Conservation (phyloP, 306 rosid genomes). For the Cucurbita ficifolia region DNA sequence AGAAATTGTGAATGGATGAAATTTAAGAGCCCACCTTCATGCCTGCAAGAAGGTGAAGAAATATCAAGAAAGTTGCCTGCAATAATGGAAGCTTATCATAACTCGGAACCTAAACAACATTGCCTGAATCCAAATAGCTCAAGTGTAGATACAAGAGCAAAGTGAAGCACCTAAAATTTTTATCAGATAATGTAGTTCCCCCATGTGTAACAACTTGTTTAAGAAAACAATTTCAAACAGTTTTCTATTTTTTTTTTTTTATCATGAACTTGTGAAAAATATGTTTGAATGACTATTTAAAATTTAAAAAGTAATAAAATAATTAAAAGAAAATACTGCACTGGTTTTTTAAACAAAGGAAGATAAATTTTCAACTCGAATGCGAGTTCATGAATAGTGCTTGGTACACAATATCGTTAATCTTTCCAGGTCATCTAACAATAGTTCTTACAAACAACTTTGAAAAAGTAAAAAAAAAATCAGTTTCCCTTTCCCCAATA, state of each 20-base stretch:
- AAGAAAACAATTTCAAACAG: not conserved
- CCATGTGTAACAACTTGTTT: not conserved
- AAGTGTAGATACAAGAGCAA: not conserved
- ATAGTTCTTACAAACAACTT: not conserved
- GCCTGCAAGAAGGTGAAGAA: conserved; percentile 31
- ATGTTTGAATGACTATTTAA: not conserved
- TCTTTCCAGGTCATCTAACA: not conserved
- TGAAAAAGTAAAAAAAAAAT: not conserved
- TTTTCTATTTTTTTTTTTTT: not conserved
- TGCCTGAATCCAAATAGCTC: not conserved
- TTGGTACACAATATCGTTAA: not conserved
- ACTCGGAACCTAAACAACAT: not conserved
- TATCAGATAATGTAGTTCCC: not conserved
- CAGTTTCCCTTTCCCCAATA: not conserved
- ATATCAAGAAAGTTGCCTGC: conserved; percentile 26
- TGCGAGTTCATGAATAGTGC: not conserved
- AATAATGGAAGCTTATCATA: not conserved
- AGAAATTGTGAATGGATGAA: conserved; percentile 50
- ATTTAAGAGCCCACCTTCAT: conserved; percentile 78
- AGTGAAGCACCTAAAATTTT: not conserved
- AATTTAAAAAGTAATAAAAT: no score
- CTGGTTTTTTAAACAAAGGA: not conserved
- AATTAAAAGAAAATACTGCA: not conserved
- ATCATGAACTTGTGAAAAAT: not conserved
- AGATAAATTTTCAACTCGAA: not conserved